phyloP scores from a whole-genome alignment of 345 rosid species.

The Populus simonii region DNA sequence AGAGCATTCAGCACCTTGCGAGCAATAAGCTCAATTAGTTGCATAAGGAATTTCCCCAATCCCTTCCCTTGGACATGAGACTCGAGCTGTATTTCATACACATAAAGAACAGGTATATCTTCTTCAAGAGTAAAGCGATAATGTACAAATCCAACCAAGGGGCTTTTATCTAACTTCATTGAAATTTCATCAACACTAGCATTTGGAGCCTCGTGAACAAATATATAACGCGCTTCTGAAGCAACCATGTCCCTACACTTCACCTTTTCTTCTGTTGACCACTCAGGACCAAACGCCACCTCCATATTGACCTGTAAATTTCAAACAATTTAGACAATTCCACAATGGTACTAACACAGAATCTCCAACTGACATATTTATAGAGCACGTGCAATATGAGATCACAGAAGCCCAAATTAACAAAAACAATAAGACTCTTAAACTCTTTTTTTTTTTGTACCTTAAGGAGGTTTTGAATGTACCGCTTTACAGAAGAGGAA shows the following conservation, averaged over 20 bases:
- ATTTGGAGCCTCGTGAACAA: constrained; percentile 38
- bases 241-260: constrained; percentile 81
- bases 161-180: constrained; percentile 5
- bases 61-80: constrained; percentile 68
- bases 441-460: constrained; percentile 17
- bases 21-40: constrained; percentile 78
- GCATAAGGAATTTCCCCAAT: constrained; percentile 81
- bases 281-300: constrained; percentile 60
- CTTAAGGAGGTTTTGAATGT: constrained; percentile 60
- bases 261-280: constrained; percentile 72
- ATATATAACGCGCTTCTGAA: constrained; percentile 64
- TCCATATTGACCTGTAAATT: constrained; percentile 67
- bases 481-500: constrained; percentile 46
- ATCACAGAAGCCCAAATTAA: background rate
- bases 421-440: background rate
- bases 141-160: constrained; percentile 70
- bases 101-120: constrained; percentile 75
- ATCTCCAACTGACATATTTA: background rate
- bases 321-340: background rate
- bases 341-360: background rate
- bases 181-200: constrained; percentile 25
- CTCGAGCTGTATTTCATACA: constrained; percentile 84
- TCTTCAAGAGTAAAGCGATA: constrained; percentile 81
- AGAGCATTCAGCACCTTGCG: constrained; percentile 44
- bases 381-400: background rate